A percentile compares a stretch with the other conserved stretches of the same genome.
Evolutionary conservation across 1,284 basidiomycete species (phyloP).

Genomic region (Pseudozyma sp.): DNA sequence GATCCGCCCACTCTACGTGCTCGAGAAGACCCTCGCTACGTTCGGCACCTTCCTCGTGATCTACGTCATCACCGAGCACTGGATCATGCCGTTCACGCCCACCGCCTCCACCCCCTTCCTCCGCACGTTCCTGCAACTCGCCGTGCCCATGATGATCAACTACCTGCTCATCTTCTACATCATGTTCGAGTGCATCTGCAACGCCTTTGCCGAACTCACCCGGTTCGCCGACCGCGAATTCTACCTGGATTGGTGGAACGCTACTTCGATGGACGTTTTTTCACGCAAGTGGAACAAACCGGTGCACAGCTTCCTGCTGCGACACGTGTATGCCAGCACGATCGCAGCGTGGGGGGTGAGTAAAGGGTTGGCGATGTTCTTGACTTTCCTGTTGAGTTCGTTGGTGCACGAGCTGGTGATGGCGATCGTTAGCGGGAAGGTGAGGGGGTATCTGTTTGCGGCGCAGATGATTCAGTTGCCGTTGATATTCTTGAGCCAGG

Average conservation of each 20-base stretch:
- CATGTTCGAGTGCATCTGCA: slow-evolving; percentile 82
- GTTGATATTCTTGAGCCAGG: slow-evolving; percentile 82
- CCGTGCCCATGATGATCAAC: slow-evolving; percentile 88
- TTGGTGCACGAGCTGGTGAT: slow-evolving; percentile 92
- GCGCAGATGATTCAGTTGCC: slow-evolving; percentile 88
- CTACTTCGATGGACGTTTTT: slow-evolving; percentile 95
- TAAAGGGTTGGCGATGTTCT: slow-evolving; percentile 82
- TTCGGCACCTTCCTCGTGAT: slow-evolving; percentile 95
- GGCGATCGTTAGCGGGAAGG: slow-evolving; percentile 73
- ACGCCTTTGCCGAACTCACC: slow-evolving; percentile 80
- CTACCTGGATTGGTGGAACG: slow-evolving; percentile 99
- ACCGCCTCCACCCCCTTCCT: slow-evolving; percentile 60
- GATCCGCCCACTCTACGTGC: slow-evolving; percentile 88
- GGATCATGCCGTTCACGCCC: slow-evolving; percentile 76
- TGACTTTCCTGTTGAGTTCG: slow-evolving; percentile 79
- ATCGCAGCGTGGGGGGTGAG: slow-evolving; percentile 82
- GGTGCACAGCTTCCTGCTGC: slow-evolving; percentile 90
- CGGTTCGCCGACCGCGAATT: slow-evolving; percentile 96
- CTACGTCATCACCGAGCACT: slow-evolving; percentile 85
- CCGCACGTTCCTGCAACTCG: slow-evolving; percentile 79
- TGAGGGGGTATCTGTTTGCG: slow-evolving; percentile 67
- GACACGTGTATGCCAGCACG: slow-evolving; percentile 89
- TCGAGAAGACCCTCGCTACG: slow-evolving; percentile 94
- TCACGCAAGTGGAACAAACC: slow-evolving; percentile 66
- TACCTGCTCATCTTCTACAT: slow-evolving; percentile 70